These are phyloP conservation scores for Entrophospora sp. DNA, from an alignment of 192 early-diverging fungal species.

Conservation along the genomic window DNA sequence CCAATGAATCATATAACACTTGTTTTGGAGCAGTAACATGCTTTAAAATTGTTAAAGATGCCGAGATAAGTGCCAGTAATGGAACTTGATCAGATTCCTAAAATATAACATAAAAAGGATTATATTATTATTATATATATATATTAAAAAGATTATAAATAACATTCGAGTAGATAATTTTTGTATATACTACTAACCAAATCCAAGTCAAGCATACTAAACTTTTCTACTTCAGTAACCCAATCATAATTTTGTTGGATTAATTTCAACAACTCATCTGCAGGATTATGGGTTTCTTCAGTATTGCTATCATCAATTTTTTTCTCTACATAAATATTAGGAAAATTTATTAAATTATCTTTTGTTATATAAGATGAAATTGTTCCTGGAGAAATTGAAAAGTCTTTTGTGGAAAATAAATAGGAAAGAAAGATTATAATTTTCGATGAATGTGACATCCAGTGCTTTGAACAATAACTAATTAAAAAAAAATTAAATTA, in stretches of 20 bases:
- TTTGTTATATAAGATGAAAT: slow-evolving; percentile 38
- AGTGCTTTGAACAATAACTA: slow-evolving; percentile 38
- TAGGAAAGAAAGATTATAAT: slow-evolving; percentile 41
- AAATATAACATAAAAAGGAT: too few relatives aligned
- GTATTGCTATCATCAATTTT: background rate
- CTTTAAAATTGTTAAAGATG: slow-evolving; percentile 37
- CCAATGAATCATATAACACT: slow-evolving; percentile 22
- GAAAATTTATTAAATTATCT: slow-evolving; percentile 41
- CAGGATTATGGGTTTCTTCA: background rate
- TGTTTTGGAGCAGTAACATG: slow-evolving; percentile 29
- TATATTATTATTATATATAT: too few relatives aligned
- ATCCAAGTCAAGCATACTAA: slow-evolving; percentile 29
- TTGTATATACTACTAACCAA: slow-evolving; percentile 19
- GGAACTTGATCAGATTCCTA: slow-evolving; percentile 20
- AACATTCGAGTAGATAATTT: background rate
- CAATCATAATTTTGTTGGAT: slow-evolving; percentile 31
- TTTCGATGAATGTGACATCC: slow-evolving; percentile 25
- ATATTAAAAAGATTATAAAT: too few relatives aligned
- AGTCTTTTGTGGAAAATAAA: slow-evolving; percentile 30
- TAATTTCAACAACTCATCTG: slow-evolving; percentile 24
- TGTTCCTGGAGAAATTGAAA: slow-evolving; percentile 31
- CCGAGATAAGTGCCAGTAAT: slow-evolving; percentile 29
- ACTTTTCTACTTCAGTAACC: slow-evolving; percentile 33
- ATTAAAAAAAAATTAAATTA: background rate
- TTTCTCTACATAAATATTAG: slow-evolving; percentile 1